Base-by-base conservation (phyloP, 306 rosid genomes). In the Vigna reflexopilosa region DNA sequence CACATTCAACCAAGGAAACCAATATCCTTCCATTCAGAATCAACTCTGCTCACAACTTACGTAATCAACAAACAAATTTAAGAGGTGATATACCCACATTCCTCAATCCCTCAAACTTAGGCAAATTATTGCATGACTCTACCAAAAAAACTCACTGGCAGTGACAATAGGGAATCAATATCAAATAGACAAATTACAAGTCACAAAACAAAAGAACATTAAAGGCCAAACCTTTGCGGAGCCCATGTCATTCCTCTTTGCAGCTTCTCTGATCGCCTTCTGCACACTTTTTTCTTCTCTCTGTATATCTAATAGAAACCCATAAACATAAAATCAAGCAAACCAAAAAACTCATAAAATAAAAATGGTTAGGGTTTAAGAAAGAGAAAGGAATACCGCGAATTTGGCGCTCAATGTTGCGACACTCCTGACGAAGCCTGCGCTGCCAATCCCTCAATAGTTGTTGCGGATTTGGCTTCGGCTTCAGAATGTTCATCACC, bases 211-310 rank as follows among this genome's bases (percentile, higher is more conserved):
- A 56, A 10, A 50, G 4, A 6, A 2, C 1, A n/a, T 0, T 2
- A 15, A 10, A 61, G 9, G 16, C 36, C 19, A 63, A 64, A 95
- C 99, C 99, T 93, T 95, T 34, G 99, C 99, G 77, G 99, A 93
- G 55, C 88, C 94, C 91, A 95, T 89, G 87, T 95, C 98, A 63
- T 91, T 95, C 76, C 99, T 91, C 85, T 95, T 95, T 6, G 98
- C 98, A 57, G 99, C 98, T 47, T 95, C 99, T 83, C 58, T 86
- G 67, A 95, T 95, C 16, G 99, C 91, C 78, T 93, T 95, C 70
- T 95, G 96, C 55, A 93, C 99, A 78, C 62, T 89, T 66, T 90
- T 95, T 78, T 95, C 98, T 79, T 95, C 99, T 67, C 93, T 91
- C 85, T 93, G 88, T 24, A 95, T 87, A 81, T 95, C 99, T 95